These are phyloP conservation scores for Naganishia friedmannii DNA, from an alignment of 768 basidiomycete species.

Conservation along the genomic window DNA sequence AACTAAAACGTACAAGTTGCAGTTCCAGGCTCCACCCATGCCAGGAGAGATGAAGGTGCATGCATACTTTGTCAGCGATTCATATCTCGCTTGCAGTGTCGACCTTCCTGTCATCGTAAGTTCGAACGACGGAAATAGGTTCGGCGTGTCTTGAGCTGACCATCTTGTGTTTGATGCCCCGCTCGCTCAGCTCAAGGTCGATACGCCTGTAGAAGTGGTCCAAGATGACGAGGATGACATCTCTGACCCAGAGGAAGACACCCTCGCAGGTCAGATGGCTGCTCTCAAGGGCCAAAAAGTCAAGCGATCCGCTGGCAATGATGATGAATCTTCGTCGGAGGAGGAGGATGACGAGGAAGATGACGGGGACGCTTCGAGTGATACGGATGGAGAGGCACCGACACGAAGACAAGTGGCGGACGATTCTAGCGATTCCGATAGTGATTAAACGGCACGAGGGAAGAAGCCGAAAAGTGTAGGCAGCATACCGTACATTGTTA, in stretches of 20 bases:
- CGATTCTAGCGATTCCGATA: conserved; percentile 32
- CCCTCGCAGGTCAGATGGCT: conserved; percentile 95
- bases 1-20: conserved; percentile 68
- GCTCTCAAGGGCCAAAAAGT: conserved; percentile 84
- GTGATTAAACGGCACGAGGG: conserved; percentile 23
- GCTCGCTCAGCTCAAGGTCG: conserved; percentile 73
- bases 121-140: conserved; percentile 27
- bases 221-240: conserved; percentile 85
- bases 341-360: conserved; percentile 41
- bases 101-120: conserved; percentile 69
- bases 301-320: conserved; percentile 66
- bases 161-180: conserved; percentile 29
- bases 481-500: neutral
- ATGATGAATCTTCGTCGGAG: conserved; percentile 50
- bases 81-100: conserved; percentile 77
- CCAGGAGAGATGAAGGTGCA: conserved; percentile 86
- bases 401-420: conserved; percentile 11
- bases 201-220: conserved; percentile 64
- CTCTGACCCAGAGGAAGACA: conserved; percentile 95
- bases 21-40: conserved; percentile 88
- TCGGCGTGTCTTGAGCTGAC: neutral
- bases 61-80: conserved; percentile 79
- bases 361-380: conserved; percentile 18
- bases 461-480: neutral
- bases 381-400: conserved; percentile 25